phyloP scores from a whole-genome alignment of 202 grass and related monocot species.

The Saccharum hybrid region DNA sequence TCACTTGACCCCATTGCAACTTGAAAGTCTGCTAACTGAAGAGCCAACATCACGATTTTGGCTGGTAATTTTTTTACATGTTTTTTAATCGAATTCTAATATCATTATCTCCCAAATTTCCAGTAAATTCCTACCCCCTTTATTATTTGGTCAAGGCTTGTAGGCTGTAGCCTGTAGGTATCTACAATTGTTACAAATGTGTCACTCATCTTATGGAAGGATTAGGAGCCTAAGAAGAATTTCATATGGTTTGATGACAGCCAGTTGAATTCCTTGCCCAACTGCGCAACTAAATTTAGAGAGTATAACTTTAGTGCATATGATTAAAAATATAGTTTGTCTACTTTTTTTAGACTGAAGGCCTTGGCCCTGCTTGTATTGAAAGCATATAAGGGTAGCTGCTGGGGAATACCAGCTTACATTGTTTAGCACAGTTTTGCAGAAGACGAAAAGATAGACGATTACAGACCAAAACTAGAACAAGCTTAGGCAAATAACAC shows the following conservation, averaged over 20 bases:
- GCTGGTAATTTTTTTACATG: slow-evolving; percentile 71
- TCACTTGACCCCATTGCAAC: slow-evolving; percentile 90
- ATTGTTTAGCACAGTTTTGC: too few species aligned
- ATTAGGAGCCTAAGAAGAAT: slow-evolving; percentile 24
- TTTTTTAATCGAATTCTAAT: slow-evolving; percentile 3
- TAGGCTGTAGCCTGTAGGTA: neutral
- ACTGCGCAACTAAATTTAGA: neutral
- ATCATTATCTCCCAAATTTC: slow-evolving; percentile 31
- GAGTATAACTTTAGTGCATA: slow-evolving; percentile 1
- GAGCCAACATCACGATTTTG: slow-evolving; percentile 76
- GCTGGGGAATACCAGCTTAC: too few species aligned
- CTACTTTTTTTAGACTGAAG: too few species aligned
- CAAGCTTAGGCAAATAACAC: too few species aligned
- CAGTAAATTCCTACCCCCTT: neutral
- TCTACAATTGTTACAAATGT: neutral
- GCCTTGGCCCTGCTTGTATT: too few species aligned
- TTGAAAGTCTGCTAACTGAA: slow-evolving; percentile 86
- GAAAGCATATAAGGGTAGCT: too few species aligned
- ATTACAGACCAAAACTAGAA: too few species aligned
- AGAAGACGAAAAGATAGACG: too few species aligned
- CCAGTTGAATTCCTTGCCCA: neutral
- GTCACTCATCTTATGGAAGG: neutral
- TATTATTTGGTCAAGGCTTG: neutral
- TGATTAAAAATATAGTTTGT: slow-evolving; percentile 14
- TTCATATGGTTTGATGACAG: slow-evolving; percentile 11